Conservation (phyloP, 305 asterid genomes). For the Solanum hybrid region DNA sequence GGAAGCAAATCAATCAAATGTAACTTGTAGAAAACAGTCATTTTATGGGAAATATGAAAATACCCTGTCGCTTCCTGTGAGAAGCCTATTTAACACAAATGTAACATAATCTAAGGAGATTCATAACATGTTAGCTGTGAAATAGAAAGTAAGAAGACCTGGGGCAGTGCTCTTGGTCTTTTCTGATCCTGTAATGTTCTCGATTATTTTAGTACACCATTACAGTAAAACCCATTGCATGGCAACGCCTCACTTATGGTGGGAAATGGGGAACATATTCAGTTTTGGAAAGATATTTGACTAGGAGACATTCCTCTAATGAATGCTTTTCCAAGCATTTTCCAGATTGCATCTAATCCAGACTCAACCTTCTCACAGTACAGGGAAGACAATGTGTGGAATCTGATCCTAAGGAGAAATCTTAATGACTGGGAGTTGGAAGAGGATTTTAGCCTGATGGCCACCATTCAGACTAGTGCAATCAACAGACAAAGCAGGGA, state of each 20-base stretch:
- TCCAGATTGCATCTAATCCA: background rate
- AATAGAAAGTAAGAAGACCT: background rate
- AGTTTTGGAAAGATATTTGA: background rate
- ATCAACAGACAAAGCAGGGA: background rate
- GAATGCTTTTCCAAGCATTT: background rate
- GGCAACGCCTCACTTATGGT: background rate
- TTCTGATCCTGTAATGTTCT: background rate
- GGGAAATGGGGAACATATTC: background rate
- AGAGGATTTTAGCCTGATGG: background rate
- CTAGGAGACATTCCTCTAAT: background rate
- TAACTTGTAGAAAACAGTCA: background rate
- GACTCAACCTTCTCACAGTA: background rate
- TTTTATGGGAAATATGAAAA: background rate
- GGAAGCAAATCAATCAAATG: background rate
- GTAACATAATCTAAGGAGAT: background rate
- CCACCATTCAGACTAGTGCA: background rate
- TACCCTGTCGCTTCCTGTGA: background rate
- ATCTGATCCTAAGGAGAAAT: background rate
- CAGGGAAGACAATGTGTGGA: background rate
- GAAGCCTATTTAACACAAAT: background rate
- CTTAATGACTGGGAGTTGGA: background rate
- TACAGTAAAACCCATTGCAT: background rate
- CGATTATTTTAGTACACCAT: background rate
- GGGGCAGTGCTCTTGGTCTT: background rate
- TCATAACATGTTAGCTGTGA: background rate